Conservation (phyloP, 2,329 filamentous ascomycete species). For the Scedosporium boydii region DNA sequence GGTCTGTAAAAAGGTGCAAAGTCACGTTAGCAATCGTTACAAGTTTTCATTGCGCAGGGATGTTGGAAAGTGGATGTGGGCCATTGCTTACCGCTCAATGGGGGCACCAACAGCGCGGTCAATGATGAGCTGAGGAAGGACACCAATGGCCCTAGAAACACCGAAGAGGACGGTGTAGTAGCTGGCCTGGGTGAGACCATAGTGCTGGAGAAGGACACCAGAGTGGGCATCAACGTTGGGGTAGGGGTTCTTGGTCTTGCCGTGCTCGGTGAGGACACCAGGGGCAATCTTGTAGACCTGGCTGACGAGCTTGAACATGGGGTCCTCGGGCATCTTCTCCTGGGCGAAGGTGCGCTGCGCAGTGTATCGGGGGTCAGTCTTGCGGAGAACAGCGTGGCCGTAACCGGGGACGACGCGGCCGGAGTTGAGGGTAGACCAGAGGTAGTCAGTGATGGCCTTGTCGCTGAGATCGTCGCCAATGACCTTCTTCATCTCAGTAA, state of each 20-base stretch:
- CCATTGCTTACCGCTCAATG: conserved; percentile 61
- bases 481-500: conserved; percentile 95
- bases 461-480: conserved; percentile 94
- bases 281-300: conserved; percentile 99
- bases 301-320: conserved; percentile 99
- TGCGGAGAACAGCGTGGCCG: conserved; percentile 97
- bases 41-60: not conserved
- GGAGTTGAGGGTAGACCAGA: conserved; percentile 92
- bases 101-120: conserved; percentile 94
- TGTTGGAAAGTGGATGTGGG: not conserved
- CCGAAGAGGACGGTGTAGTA: conserved; percentile 99
- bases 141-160: conserved; percentile 95
- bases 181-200: conserved; percentile 96
- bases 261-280: conserved; percentile 95
- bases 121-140: conserved; percentile 98
- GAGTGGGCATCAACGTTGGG: conserved; percentile 99
- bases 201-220: conserved; percentile 98
- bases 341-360: conserved; percentile 96
- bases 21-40: conserved; percentile 8
- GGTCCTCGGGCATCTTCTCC: conserved; percentile 86
- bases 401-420: conserved; percentile 97
- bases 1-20: conserved; percentile 31
- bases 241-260: conserved; percentile 99
- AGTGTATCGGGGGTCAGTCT: conserved; percentile 98
- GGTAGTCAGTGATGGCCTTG: conserved; percentile 94